Evolutionary conservation across 345 rosid genomes (phyloP).

Genomic region (Populus simonii): DNA sequence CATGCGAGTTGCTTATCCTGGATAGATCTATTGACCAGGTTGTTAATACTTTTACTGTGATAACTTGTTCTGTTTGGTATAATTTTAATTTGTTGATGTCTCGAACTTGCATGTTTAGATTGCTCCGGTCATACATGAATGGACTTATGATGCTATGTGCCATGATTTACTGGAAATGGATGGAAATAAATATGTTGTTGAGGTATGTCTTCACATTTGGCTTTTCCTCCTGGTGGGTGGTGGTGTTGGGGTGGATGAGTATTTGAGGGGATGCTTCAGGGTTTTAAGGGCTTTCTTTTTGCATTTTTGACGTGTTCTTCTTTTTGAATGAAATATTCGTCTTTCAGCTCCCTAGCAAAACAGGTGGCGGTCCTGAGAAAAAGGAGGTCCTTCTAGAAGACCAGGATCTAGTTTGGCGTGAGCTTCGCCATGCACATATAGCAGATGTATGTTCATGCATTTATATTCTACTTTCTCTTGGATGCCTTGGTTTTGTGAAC

Average conservation of each 20-base stretch:
- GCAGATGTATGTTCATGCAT: constrained; percentile 64
- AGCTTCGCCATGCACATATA: constrained; percentile 87
- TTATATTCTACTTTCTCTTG: constrained; percentile 16
- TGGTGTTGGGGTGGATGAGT: neutral
- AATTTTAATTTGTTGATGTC: constrained; percentile 9
- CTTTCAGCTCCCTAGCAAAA: constrained; percentile 71
- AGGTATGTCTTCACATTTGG: constrained; percentile 43
- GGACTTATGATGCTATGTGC: constrained; percentile 99
- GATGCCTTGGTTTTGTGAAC: constrained; percentile 9
- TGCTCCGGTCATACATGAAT: constrained; percentile 94
- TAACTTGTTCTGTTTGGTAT: neutral
- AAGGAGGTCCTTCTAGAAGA: constrained; percentile 83
- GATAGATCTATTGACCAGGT: constrained; percentile 97
- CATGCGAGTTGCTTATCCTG: constrained; percentile 83
- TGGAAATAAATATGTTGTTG: constrained; percentile 67
- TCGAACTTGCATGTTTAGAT: constrained; percentile 45
- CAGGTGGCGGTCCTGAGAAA: constrained; percentile 61
- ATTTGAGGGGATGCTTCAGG: neutral
- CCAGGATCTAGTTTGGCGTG: constrained; percentile 88
- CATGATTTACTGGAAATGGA: constrained; percentile 92
- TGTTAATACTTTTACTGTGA: constrained; percentile 14
- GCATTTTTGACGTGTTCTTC: neutral
- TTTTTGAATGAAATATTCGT: constrained; percentile 9
- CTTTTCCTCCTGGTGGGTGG: neutral
- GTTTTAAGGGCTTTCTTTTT: neutral